Evolutionary conservation across 768 basidiomycete genomes (phyloP), one percentile per base, ranked within the genome.

Genomic region (Naganishia vishniacii): DNA sequence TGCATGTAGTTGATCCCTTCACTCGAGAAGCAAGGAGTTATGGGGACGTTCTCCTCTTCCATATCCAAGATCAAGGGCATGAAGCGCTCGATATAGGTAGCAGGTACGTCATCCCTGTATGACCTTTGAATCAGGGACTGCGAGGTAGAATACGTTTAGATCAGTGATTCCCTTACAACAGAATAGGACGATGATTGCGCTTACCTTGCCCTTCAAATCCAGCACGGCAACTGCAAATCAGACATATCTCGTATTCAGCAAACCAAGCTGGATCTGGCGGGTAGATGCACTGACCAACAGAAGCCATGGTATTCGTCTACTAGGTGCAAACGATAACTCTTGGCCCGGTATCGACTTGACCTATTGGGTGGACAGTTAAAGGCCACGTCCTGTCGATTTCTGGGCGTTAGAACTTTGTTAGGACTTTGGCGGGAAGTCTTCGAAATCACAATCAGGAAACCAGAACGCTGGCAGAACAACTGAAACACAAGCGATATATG

Each of bases 1-100:
- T 99, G 92, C 87, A 97, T 88, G 80, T 93, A 99, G 78, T 98
- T 98, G 80, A 98, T 81, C 15, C 94, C 94, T 72, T 92, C 88
- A 68, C 84, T 86, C 3, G 93, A 89, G 81, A 99, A 90, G 79
- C 94, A 98, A 0, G 95, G 95, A 6, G 91, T 92, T 28, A 97
- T 88, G 71, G 91, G 91, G 69, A 91, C 87, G 37, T 90, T 91
- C 64, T 99, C 95, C 80, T 99, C 94, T 78, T 99, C 94, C 74
- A 95, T 86, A 29, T 99, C 94, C 37, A 97, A 84, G 26, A 97
- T 80, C 29, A 95, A 83, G 0, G 94, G 94, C 37, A 98, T 82
- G 76, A 99, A 98, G 48, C 89, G 85, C 74, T 98, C 95, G 69
- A 99, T 86, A 65, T 87, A 88, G 1, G 91, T 85, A 0, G 89